A percentile compares a stretch with the other conserved stretches of the same genome.
Conservation (phyloP, 1,139 yeast species). For the Meyerozyma guilliermondii region DNA sequence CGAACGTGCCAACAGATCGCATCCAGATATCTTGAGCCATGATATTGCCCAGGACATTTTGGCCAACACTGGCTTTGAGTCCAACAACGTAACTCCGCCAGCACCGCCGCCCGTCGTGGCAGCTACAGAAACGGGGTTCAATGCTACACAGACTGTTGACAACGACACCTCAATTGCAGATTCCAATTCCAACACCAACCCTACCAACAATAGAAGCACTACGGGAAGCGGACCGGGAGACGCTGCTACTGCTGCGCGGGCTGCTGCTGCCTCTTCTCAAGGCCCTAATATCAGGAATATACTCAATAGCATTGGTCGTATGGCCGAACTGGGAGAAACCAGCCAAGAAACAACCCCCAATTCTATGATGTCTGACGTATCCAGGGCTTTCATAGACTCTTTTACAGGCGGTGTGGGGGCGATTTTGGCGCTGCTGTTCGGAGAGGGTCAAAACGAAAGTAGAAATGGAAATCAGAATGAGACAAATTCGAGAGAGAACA, state of each 20-base stretch:
- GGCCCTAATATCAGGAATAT: not conserved
- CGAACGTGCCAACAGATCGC: conserved; percentile 26
- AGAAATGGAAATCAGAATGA: not conserved
- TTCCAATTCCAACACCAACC: too few species aligned
- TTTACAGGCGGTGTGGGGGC: not conserved
- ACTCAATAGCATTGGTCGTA: not conserved
- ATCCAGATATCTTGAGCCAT: conserved; percentile 36
- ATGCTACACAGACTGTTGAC: too few species aligned
- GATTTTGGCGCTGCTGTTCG: not conserved
- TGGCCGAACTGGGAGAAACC: not conserved
- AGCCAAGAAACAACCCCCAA: not conserved
- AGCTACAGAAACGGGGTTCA: conserved; percentile 1
- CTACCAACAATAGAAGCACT: not conserved
- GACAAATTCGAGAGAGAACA: not conserved
- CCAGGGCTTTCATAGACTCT: not conserved
- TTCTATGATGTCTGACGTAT: not conserved
- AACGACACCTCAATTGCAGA: too few species aligned
- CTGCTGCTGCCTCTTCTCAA: not conserved
- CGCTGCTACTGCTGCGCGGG: not conserved
- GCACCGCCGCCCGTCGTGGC: not conserved
- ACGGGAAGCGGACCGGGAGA: not conserved
- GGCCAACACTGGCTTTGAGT: conserved; percentile 25
- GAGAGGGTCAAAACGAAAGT: not conserved
- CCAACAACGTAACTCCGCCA: conserved; percentile 8
- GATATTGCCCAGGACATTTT: conserved; percentile 36